Evolutionary conservation across 2,329 filamentous ascomycete species (phyloP).

Genomic region (Ophiocordyceps australis): DNA sequence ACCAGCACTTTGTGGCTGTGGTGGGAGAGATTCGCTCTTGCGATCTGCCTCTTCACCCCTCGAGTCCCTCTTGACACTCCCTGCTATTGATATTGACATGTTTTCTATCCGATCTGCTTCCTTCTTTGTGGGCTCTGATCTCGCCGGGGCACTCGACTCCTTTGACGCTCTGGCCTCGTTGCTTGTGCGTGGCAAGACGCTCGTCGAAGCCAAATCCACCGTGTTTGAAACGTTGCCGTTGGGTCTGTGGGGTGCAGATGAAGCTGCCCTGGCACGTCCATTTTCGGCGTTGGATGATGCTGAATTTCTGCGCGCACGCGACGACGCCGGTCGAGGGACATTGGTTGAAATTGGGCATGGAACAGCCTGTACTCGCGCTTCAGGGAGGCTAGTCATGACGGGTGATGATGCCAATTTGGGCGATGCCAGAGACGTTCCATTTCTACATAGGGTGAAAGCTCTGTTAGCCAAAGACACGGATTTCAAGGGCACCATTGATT

Average conservation of each 20-base stretch:
- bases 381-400: constrained; percentile 49
- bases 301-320: constrained; percentile 61
- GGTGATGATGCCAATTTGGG: constrained; percentile 62
- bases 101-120: constrained; percentile 12
- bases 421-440: constrained; percentile 33
- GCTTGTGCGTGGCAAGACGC: constrained; percentile 10
- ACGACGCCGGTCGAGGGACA: constrained; percentile 43
- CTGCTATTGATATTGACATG: constrained; percentile 9
- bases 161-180: constrained; percentile 30
- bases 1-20: constrained; percentile 17
- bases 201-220: constrained; percentile 16
- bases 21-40: constrained; percentile 26
- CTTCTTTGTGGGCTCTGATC: constrained; percentile 14
- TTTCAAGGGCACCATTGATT: too few species aligned
- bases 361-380: constrained; percentile 30
- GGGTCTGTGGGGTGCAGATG: constrained; percentile 41
- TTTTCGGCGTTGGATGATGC: constrained; percentile 40
- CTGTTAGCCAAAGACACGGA: too few species aligned
- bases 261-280: constrained; percentile 32
- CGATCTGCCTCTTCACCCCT: constrained; percentile 17
- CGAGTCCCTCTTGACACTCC: constrained; percentile 22
- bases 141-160: constrained; percentile 20
- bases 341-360: constrained; percentile 41
- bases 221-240: constrained; percentile 27
- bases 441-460: constrained; percentile 10